These are phyloP conservation scores for Candida xiaguanensis DNA, from an alignment of 805 yeast species.

Conservation along the genomic window DNA sequence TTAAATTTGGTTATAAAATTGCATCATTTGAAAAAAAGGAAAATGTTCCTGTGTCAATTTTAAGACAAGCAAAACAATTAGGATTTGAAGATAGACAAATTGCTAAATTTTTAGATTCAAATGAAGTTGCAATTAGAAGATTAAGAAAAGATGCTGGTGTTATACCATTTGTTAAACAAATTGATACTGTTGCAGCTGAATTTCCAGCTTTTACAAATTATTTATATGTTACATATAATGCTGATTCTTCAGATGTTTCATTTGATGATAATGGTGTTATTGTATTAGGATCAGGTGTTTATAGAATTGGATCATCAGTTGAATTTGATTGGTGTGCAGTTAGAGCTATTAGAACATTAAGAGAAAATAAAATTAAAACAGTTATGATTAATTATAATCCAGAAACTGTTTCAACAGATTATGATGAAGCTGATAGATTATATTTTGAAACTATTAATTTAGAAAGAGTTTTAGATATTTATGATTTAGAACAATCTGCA, in stretches of 20 bases:
- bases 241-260: constrained; percentile 78
- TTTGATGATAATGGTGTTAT: constrained; percentile 91
- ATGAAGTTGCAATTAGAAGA: constrained; percentile 90
- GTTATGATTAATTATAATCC: constrained; percentile 98
- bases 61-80: constrained; percentile 89
- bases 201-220: constrained; percentile 96
- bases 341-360: constrained; percentile 88
- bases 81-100: constrained; percentile 97
- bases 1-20: constrained; percentile 64
- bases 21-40: constrained; percentile 54
- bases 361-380: constrained; percentile 83
- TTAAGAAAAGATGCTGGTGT: constrained; percentile 83
- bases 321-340: constrained; percentile 99
- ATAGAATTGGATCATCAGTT: constrained; percentile 97
- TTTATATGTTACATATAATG: constrained; percentile 91
- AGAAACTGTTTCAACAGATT: constrained; percentile 98
- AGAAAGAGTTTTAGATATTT: constrained; percentile 92
- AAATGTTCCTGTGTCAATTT: constrained; percentile 56
- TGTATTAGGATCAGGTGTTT: constrained; percentile 98
- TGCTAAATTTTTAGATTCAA: constrained; percentile 82
- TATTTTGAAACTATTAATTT: constrained; percentile 93
- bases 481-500: constrained; percentile 81
- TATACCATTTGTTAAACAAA: constrained; percentile 90
- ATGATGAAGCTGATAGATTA: constrained; percentile 95
- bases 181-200: constrained; percentile 98